Conservation (phyloP, 2,329 filamentous ascomycete species). For the Botrytis fragariae region DNA sequence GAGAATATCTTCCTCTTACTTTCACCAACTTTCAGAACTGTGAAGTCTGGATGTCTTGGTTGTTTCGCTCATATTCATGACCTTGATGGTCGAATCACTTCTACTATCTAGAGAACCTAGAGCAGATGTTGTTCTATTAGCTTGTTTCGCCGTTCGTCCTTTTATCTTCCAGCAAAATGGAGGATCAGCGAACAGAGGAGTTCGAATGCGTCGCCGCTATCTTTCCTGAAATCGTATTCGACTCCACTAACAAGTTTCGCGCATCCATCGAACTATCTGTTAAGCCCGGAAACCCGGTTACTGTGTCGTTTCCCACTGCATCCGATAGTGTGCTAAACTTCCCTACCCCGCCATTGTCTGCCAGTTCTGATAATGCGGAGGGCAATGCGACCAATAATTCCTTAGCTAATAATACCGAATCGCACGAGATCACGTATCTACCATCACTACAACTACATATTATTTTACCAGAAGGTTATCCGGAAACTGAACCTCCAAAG, state of each 20-base stretch:
- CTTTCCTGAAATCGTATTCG: constrained; percentile 60
- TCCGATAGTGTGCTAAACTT: constrained; percentile 39
- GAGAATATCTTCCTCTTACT: background rate
- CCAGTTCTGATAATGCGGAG: constrained; percentile 25
- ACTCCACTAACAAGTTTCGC: constrained; percentile 47
- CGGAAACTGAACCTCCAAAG: constrained; percentile 49
- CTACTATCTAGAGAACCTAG: constrained; percentile 18
- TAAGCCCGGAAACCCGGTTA: constrained; percentile 52
- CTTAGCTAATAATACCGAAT: constrained; percentile 29
- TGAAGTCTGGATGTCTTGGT: background rate
- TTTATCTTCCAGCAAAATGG: constrained; percentile 51
- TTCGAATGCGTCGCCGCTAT: constrained; percentile 61
- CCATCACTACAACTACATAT: constrained; percentile 56
- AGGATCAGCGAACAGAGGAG: constrained; percentile 59
- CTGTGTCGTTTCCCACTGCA: constrained; percentile 55
- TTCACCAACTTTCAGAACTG: background rate
- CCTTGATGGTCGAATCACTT: constrained; percentile 4
- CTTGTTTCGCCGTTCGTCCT: constrained; percentile 33
- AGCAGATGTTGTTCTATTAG: constrained; percentile 31
- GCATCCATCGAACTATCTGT: constrained; percentile 56
- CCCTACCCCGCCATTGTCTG: constrained; percentile 33
- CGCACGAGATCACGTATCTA: constrained; percentile 45
- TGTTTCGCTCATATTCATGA: constrained; percentile 17
- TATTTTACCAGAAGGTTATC: constrained; percentile 57
- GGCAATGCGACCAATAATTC: background rate